Evolutionary conservation across 306 rosid genomes (phyloP).

Genomic region (Inga oerstediana): DNA sequence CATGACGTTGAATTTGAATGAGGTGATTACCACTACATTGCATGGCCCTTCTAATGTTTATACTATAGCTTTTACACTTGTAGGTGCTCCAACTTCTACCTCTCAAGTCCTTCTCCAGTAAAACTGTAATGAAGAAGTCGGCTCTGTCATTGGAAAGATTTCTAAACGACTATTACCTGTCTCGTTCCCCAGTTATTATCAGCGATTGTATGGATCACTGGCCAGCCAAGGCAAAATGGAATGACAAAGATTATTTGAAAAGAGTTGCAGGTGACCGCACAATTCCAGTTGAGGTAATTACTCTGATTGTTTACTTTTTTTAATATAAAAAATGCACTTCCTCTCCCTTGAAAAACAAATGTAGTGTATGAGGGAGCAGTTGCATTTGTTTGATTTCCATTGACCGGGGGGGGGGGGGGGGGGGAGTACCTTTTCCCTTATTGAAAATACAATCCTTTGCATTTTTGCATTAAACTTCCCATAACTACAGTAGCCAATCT

Average conservation of each 20-base stretch:
- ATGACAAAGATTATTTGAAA: slow-evolving; percentile 67
- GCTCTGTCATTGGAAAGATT: slow-evolving; percentile 77
- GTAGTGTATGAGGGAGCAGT: neutral
- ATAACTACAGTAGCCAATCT: neutral
- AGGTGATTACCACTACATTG: slow-evolving; percentile 22
- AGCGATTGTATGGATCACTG: slow-evolving; percentile 89
- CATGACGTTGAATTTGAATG: neutral
- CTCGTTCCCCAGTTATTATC: slow-evolving; percentile 72
- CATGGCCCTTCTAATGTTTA: slow-evolving; percentile 39
- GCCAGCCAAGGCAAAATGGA: slow-evolving; percentile 92
- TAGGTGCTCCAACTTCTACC: slow-evolving; percentile 76
- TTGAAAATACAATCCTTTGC: neutral
- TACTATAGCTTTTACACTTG: slow-evolving; percentile 42
- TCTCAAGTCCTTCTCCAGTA: slow-evolving; percentile 63
- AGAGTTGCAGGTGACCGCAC: slow-evolving; percentile 87
- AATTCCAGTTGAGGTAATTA: slow-evolving; percentile 89
- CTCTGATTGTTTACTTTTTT: slow-evolving; percentile 20
- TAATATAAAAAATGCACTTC: neutral
- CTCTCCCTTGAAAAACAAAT: neutral
- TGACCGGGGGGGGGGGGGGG: neutral
- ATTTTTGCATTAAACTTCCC: neutral
- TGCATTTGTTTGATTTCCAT: neutral
- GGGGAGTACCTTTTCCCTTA: neutral
- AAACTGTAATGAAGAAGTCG: slow-evolving; percentile 64
- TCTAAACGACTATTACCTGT: slow-evolving; percentile 60